Conservation (phyloP, 306 rosid genomes). For the Canavalia ensiformis region DNA sequence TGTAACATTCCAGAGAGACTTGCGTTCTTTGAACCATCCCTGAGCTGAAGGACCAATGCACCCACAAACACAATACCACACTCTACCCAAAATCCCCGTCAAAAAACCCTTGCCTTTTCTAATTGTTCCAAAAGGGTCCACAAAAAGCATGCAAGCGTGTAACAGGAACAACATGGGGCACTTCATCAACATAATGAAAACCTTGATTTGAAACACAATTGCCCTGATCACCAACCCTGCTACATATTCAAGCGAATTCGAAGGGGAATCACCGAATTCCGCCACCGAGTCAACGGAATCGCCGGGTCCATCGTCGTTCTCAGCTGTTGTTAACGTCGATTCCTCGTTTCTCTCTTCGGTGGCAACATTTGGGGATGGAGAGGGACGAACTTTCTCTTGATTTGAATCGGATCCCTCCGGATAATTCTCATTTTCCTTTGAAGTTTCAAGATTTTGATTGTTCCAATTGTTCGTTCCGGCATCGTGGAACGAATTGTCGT, state of each 20-base stretch:
- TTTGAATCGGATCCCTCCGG: slow-evolving; percentile 42
- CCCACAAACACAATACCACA: slow-evolving; percentile 42
- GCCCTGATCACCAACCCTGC: slow-evolving; percentile 72
- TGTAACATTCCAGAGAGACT: slow-evolving; percentile 62
- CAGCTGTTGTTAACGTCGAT: slow-evolving; percentile 66
- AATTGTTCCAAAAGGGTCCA: slow-evolving; percentile 67
- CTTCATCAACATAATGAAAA: slow-evolving; percentile 60
- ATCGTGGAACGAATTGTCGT: slow-evolving; percentile 16
- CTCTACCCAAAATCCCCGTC: slow-evolving; percentile 32
- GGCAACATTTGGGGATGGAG: slow-evolving; percentile 38
- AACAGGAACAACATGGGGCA: slow-evolving; percentile 63
- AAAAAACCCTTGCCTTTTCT: slow-evolving; percentile 53
- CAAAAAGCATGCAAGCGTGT: slow-evolving; percentile 54
- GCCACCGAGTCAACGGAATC: slow-evolving; percentile 52
- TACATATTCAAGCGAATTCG: slow-evolving; percentile 54
- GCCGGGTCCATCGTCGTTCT: slow-evolving; percentile 29
- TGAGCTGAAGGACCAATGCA: slow-evolving; percentile 49
- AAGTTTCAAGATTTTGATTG: slow-evolving; percentile 33
- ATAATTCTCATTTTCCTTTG: slow-evolving; percentile 48
- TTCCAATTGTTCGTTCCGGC: slow-evolving; percentile 26
- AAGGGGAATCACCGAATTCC: slow-evolving; percentile 51
- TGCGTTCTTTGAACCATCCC: slow-evolving; percentile 58
- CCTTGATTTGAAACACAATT: slow-evolving; percentile 65
- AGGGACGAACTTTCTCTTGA: slow-evolving; percentile 25
- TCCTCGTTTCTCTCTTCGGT: slow-evolving; percentile 52